These are phyloP conservation scores for Paracoccidioides brasiliensis DNA, from an alignment of 2,329 filamentous ascomycete genomes.

Conservation along the genomic window DNA sequence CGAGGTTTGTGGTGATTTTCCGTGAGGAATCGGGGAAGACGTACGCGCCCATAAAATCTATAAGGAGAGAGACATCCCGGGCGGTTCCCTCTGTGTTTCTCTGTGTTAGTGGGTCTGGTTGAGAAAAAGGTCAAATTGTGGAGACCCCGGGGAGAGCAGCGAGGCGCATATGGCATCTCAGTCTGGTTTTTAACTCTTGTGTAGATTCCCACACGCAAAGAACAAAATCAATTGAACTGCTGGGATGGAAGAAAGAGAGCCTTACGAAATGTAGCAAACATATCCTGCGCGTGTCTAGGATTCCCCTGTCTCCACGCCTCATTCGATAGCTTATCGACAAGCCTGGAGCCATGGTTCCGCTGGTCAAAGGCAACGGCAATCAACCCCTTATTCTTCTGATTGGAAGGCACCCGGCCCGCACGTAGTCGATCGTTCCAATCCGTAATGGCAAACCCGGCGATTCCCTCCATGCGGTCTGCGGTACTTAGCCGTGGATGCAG, in stretches of 20 bases:
- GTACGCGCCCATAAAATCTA: constrained; percentile 67
- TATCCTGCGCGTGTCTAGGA: constrained; percentile 71
- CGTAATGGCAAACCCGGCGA: constrained; percentile 56
- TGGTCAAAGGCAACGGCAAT: constrained; percentile 83
- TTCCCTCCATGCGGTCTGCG: constrained; percentile 59
- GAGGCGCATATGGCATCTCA: neutral
- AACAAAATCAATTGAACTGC: neutral
- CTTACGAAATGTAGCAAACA: constrained; percentile 66
- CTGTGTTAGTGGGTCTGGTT: neutral
- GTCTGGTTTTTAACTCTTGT: neutral
- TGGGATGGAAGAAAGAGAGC: neutral
- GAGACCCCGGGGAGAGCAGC: neutral
- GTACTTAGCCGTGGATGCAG: constrained; percentile 65
- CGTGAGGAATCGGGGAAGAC: constrained; percentile 45
- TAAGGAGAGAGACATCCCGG: constrained; percentile 58
- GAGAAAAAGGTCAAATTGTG: constrained; percentile 1
- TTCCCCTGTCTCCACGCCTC: constrained; percentile 70
- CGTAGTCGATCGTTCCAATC: constrained; percentile 47
- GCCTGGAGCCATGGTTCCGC: constrained; percentile 72
- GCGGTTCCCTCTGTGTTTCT: constrained; percentile 46
- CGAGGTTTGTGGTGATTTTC: constrained; percentile 50
- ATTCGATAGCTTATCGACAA: constrained; percentile 56
- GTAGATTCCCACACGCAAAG: neutral
- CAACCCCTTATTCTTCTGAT: constrained; percentile 41
- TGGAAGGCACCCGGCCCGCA: constrained; percentile 17